Base-by-base conservation (phyloP, 176 grass and related monocot genomes). In the Metroxylon sagu region DNA sequence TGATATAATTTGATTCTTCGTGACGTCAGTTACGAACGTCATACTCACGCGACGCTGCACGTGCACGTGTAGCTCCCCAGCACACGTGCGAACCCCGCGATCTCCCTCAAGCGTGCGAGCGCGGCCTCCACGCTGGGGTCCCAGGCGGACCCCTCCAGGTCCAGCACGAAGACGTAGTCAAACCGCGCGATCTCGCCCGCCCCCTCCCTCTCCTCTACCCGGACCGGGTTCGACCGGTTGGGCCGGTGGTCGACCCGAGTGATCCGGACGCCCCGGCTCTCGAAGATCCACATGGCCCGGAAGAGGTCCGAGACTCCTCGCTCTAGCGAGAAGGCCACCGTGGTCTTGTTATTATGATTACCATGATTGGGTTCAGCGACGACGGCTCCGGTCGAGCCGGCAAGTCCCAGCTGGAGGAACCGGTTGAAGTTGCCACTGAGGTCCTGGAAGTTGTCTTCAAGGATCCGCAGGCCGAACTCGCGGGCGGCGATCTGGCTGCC, bases 221-320 rank as follows among this genome's bases (percentile, higher is more conserved):
- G 54, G 15, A 76, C 64, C 43, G 74, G 74, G 14, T 21, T 61
- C 14, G 54, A 21, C 19, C 74, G 53, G 64, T 76, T 76, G n/a
- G 74, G 74, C 25, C 74, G 62, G 74, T 76, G 74, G 64, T 76
- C 74, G 18, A 76, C 55, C 19, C 74, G 74, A n/a, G 56, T 50
- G 27, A 76, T 55, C 26, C 16, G 52, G 10, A 76, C 64, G 10
- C 74, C 74, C 16, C 64, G 35, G 56, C 74, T 76, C 65, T 76
- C 74, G 49, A 76, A 54, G 56, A 55, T 55, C 55, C 48, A 68
- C 64, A 69, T 68, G 63, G 64, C 74, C 39, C 30, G 56, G 56
- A 76, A 76, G 16, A 76, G 57, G 12, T 68, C 74, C 14, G 74
- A 60, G 16, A 64, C 50, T 6, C 74, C 74, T 16, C 66, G 43